Conservation (phyloP, 139 green algal species). For the Yamagishiella unicocca region DNA sequence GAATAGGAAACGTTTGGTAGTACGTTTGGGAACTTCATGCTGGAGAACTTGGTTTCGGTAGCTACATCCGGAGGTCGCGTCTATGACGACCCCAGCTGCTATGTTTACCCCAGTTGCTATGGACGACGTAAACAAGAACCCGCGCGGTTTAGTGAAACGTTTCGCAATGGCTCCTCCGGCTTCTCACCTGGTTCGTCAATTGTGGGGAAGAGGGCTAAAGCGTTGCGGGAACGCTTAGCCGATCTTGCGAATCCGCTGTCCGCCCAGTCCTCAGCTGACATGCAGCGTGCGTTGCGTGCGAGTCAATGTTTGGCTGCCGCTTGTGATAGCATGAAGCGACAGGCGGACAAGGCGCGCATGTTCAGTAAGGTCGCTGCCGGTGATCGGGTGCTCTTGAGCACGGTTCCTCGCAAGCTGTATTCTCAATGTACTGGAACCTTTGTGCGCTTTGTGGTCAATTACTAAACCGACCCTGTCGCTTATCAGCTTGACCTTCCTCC, state of each 20-base stretch:
- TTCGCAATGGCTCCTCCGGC: too few relatives aligned
- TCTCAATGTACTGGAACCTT: not conserved
- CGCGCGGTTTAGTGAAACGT: too few relatives aligned
- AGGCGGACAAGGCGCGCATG: too few relatives aligned
- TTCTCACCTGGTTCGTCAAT: not conserved
- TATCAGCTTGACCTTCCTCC: not conserved
- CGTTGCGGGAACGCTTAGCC: too few relatives aligned
- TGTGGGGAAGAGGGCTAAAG: not conserved
- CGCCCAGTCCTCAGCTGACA: not conserved
- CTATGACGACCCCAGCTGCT: too few relatives aligned
- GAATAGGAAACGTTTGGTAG: too few relatives aligned
- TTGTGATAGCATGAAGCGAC: not conserved
- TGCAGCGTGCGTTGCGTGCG: slow-evolving; percentile 6
- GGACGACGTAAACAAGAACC: too few relatives aligned
- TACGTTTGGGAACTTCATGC: too few relatives aligned
- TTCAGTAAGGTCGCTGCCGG: not conserved
- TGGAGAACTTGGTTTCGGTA: too few relatives aligned
- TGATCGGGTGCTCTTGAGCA: not conserved
- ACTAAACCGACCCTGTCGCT: not conserved
- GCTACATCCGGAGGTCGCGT: too few relatives aligned
- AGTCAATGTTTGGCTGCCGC: not conserved
- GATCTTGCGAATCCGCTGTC: too few relatives aligned
- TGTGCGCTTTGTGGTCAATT: not conserved
- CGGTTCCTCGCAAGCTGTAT: not conserved
- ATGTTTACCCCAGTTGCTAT: too few relatives aligned